Base-by-base conservation (phyloP, 495 filamentous ascomycete genomes). In the Bacidia gigantensis region DNA sequence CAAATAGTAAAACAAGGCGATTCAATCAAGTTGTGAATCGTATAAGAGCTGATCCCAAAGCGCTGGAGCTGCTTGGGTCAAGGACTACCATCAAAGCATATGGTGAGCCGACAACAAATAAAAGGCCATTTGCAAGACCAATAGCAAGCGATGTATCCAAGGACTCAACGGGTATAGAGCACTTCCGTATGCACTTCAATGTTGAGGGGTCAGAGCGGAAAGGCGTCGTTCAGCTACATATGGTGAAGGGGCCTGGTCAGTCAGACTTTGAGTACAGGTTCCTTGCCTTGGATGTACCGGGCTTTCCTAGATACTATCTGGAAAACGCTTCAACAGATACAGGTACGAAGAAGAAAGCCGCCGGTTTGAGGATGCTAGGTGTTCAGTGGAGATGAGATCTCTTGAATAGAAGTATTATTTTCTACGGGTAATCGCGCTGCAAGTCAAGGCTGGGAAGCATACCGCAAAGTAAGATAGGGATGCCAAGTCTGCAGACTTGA, bases 111-210 rank as follows among this genome's bases (percentile, higher is more conserved):
- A 90, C 84, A 17, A 70, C 66, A 61, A 92, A 82, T 57, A 80
- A 82, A 57, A 95, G 92, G 92, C 74, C 84, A 21, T 71, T 87
- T 56, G 89, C 87, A 53, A 74, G 90, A 51, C 86, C 86, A 32
- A 84, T 97, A 60, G 80, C 86, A 35, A 83, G 83, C 7, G 80
- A 70, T 0, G 60, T 73, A 1, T 76, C 76, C 53, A 89, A 76
- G 53, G 90, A 96, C 62, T 65, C 70, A 3, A 67, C 75, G 53
- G 92, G 89, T 2, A 80, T 76, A 42, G 84, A 96, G 58, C 88
- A 96, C 68, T 58, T 96, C 55, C 71, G 74, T 43, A 87, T 98
- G 75, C 83, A 86, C 48, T 98, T 98, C 65, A 82, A 95, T 64
- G 87, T 95, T 39, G 83, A 90, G 68, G 92, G 92, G 1, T 83